Percentiles rank a stretch among this genome's conserved stretches.
Evolutionary conservation across 805 yeast species (phyloP).

Genomic region (Candida andamanensis): DNA sequence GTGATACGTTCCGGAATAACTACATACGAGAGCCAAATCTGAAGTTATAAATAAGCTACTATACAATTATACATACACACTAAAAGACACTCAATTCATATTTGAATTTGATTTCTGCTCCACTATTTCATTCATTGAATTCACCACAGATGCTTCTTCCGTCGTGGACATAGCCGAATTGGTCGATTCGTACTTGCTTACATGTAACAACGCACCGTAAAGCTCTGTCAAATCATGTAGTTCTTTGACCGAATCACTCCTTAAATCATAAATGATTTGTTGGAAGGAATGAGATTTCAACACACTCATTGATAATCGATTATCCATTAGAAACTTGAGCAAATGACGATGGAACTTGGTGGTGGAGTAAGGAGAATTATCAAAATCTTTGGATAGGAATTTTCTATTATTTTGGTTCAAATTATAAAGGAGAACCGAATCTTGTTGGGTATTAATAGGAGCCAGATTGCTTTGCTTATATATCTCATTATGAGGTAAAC

Average conservation of each 20-base stretch:
- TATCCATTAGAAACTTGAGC: slow-evolving; percentile 47
- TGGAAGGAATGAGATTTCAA: slow-evolving; percentile 49
- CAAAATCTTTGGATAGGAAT: slow-evolving; percentile 27
- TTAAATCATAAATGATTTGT: slow-evolving; percentile 46
- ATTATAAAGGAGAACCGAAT: slow-evolving; percentile 1
- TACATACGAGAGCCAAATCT: no score
- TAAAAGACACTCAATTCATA: no score
- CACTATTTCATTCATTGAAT: slow-evolving; percentile 16
- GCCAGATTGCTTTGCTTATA: neutral
- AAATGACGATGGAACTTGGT: slow-evolving; percentile 47
- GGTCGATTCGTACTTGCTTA: slow-evolving; percentile 21
- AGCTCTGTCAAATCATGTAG: slow-evolving; percentile 42
- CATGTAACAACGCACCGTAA: slow-evolving; percentile 43
- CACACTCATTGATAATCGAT: slow-evolving; percentile 43
- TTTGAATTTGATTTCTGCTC: slow-evolving; percentile 12
- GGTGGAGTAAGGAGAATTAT: slow-evolving; percentile 40
- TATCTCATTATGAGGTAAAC: neutral
- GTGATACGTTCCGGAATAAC: slow-evolving; percentile 4
- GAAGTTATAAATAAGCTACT: no score
- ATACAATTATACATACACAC: neutral
- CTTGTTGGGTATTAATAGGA: neutral
- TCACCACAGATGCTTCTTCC: slow-evolving; percentile 22
- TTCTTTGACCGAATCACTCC: slow-evolving; percentile 44
- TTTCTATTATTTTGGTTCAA: slow-evolving; percentile 13
- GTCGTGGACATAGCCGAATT: slow-evolving; percentile 11